Evolutionary conservation across 2,329 filamentous ascomycete species (phyloP).

Genomic region (Mollisia scopiformis): DNA sequence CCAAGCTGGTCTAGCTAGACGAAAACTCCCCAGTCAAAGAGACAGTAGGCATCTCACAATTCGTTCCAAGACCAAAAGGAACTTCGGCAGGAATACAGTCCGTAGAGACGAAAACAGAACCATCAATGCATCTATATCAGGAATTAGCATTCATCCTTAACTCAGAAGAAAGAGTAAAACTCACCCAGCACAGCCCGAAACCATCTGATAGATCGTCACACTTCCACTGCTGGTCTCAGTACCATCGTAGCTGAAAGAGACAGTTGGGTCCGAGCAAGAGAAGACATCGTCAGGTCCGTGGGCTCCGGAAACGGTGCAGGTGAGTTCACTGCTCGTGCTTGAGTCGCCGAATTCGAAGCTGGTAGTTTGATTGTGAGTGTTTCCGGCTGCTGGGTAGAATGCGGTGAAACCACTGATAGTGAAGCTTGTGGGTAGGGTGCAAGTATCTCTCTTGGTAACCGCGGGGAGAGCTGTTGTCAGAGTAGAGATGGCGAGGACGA

Average conservation of each 20-base stretch:
- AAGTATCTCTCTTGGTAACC: not conserved
- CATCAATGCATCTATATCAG: not conserved
- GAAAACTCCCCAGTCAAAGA: not conserved
- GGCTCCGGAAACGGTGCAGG: not conserved
- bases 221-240: not conserved
- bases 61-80: not conserved
- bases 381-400: conserved; percentile 21
- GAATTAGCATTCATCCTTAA: not conserved
- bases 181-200: not conserved
- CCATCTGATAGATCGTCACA: not conserved
- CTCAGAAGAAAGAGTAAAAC: not conserved
- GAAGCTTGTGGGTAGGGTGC: conserved; percentile 16
- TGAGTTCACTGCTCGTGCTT: not conserved
- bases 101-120: not conserved
- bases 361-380: conserved; percentile 11
- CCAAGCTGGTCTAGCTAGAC: not conserved
- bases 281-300: not conserved
- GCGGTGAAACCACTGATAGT: conserved; percentile 23
- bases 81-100: not conserved
- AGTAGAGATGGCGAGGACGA: not conserved
- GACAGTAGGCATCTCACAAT: not conserved
- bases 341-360: conserved; percentile 19
- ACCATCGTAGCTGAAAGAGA: conserved; percentile 8
- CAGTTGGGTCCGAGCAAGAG: conserved; percentile 13
- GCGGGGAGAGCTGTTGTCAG: conserved; percentile 16